These are phyloP conservation scores for Nicotiana tabacum DNA, from an alignment of 257 asterid genomes.

Conservation along the genomic window DNA sequence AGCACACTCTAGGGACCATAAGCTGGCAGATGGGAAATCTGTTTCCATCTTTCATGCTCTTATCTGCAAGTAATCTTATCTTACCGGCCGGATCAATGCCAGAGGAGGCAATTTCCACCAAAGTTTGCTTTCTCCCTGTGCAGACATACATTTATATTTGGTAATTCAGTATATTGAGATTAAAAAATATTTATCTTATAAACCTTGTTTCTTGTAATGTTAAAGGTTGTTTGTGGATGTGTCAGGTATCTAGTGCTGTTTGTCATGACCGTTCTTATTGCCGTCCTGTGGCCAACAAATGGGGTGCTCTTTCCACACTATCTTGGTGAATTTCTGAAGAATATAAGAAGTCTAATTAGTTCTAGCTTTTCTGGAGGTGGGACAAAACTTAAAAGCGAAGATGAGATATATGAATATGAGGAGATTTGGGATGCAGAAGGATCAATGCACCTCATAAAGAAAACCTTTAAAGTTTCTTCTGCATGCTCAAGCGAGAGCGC, in stretches of 20 bases:
- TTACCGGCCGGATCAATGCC: constrained; percentile 24
- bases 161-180: constrained; percentile 29
- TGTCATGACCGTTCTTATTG: constrained; percentile 50
- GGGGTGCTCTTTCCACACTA: constrained; percentile 41
- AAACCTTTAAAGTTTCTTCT: constrained; percentile 43
- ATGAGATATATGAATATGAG: constrained; percentile 78
- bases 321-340: constrained; percentile 34
- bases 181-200: not conserved
- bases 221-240: constrained; percentile 8
- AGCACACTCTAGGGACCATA: constrained; percentile 94
- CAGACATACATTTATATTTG: constrained; percentile 75
- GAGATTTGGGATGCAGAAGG: constrained; percentile 98
- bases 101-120: constrained; percentile 42
- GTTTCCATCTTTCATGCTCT: constrained; percentile 90
- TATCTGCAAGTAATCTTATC: constrained; percentile 56
- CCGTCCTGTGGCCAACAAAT: constrained; percentile 62
- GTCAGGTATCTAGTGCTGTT: constrained; percentile 77
- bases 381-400: constrained; percentile 73
- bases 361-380: constrained; percentile 33
- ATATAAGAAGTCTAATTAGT: constrained; percentile 29
- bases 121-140: constrained; percentile 86
- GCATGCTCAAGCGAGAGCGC: constrained; percentile 28
- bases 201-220: not conserved
- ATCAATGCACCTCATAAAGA: constrained; percentile 86
- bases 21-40: constrained; percentile 99